Percentiles rank a stretch among this genome's conserved stretches.
Evolutionary conservation across 495 filamentous ascomycete genomes (phyloP).

Genomic region (Aspergillus bertholletiae): DNA sequence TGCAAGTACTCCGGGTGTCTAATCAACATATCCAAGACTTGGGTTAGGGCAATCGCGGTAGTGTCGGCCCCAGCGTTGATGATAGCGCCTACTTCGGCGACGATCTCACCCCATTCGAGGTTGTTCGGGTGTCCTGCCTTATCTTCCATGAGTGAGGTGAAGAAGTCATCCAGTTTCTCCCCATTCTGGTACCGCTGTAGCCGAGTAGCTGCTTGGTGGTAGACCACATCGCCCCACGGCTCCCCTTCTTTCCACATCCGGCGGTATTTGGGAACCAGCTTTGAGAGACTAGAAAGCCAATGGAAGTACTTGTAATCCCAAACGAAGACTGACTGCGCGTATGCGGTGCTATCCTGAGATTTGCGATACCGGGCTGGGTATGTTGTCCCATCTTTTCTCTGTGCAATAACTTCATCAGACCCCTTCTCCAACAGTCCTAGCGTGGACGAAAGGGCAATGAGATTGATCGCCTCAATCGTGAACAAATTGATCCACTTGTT

Average conservation of each 20-base stretch:
- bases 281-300: slow-evolving; percentile 2
- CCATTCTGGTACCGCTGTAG: slow-evolving; percentile 33
- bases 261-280: slow-evolving; percentile 11
- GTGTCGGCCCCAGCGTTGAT: slow-evolving; percentile 52
- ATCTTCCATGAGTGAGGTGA: slow-evolving; percentile 42
- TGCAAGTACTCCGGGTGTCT: slow-evolving; percentile 43
- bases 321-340: slow-evolving; percentile 12
- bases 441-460: slow-evolving; percentile 37
- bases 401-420: slow-evolving; percentile 26
- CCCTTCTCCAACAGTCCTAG: slow-evolving; percentile 43
- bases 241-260: slow-evolving; percentile 6
- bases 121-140: slow-evolving; percentile 29
- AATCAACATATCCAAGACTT: slow-evolving; percentile 49
- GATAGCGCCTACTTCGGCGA: slow-evolving; percentile 17
- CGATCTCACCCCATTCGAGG: slow-evolving; percentile 15
- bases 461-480: slow-evolving; percentile 40
- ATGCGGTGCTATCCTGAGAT: slow-evolving; percentile 12
- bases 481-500: slow-evolving; percentile 24
- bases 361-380: slow-evolving; percentile 15
- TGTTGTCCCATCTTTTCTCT: slow-evolving; percentile 27
- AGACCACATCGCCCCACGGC: slow-evolving; percentile 24
- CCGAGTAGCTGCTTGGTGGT: slow-evolving; percentile 22
- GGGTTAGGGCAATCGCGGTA: slow-evolving; percentile 44
- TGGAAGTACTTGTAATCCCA: slow-evolving; percentile 14
- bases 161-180: slow-evolving; percentile 49